Evolutionary conservation across 805 yeast genomes (phyloP), one percentile per base, ranked within the genome.

Genomic region (Limtongia smithiae): DNA sequence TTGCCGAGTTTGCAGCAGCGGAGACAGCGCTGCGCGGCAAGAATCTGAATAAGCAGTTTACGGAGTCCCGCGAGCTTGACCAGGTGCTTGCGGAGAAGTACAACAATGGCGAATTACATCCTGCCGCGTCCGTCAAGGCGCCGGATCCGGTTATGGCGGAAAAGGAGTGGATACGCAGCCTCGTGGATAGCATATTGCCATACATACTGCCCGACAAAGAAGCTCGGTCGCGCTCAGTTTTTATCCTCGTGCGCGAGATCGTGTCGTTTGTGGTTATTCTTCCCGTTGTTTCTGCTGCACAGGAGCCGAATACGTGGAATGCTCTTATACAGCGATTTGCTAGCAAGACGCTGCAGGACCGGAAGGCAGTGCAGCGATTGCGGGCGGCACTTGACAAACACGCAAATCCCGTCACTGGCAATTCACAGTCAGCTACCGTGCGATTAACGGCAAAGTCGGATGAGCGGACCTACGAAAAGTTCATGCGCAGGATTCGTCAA

Each of bases 231-330:
- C 70, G 71, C 0, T 71, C 81, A 2, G 80, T 79, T 0, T 49
- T 56, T 0, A 64, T 74, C 0, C 67, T 90, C 8, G 59, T 83
- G 0, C 70, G 81, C 33, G 96, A 90, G 59, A 71, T 90, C 4
- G 45, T 87, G 2, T 64, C 85, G 0, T 71, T 79, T 21, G 74
- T 78, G 46, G 78, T 88, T 0, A 54, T 87, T 9, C 62, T 65
- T 20, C 85, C 88, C 0, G 44, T 77, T 0, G 48, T 72, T 3
- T 62, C 69, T 5, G 76, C 83, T 67, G 58, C 83, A 1, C 68
- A 82, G 0, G 90, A 84, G 41, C 79, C 91, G 0, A 95, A 88
- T 62, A 83, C 79, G 51, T 84, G 83, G 78, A 90, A 90, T 63
- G 77, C 79, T 47, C 60, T 73, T 35, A 72, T 88, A 14, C 80